Base-by-base conservation (phyloP, 2,329 filamentous ascomycete species). In the Ophiosphaerella korrae region DNA sequence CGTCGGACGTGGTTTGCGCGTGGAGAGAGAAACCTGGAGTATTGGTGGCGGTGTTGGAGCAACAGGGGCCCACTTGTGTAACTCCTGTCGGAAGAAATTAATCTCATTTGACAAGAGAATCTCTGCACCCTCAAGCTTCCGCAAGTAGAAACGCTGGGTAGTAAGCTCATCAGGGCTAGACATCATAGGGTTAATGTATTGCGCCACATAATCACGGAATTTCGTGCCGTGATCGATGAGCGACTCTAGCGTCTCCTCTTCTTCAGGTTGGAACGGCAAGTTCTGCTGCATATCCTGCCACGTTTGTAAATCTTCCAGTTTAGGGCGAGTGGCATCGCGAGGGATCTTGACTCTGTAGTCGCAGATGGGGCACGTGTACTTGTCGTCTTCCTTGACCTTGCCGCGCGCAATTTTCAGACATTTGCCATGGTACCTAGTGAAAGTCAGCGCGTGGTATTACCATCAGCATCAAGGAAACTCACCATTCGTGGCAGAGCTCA, bases 331-430 rank as follows among this genome's bases (percentile, higher is more conserved):
- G 21, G 94, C 94, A 78, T 99, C 94, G 39, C 94, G 90, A 23
- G 94, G 94, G 45, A 99, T 97, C 77, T 93, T 95, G 69, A 97
- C 89, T 14, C 94, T 88, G 86, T 92, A 97, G 72, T 99, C 94
- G 71, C 94, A 99, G 55, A 99, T 96, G 0, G 94, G 94, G 67
- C 94, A 99, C 1, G 93, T 97, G 71, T 97, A 99, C 72, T 96
- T 96, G 70, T 97, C 94, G 57, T 96, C 93, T 69, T 97, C 94
- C 76, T 97, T 97, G 64, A 99, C 90, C 71, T 97, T 99, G 45
- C 94, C 94, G 42, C 94, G 86, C 2, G 94, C 94, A 67, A 99
- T 97, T 78, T 99, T 99, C 33, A 99, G 81, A 66, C 94, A 99
- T 74, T 97, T 97, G 53, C 94, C 93, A 67, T 99, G 94, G 69